Percentiles rank a stretch among this genome's conserved stretches.
These are phyloP conservation scores for Capsicum pubescens DNA, from an alignment of 257 asterid species.

Conservation along the genomic window DNA sequence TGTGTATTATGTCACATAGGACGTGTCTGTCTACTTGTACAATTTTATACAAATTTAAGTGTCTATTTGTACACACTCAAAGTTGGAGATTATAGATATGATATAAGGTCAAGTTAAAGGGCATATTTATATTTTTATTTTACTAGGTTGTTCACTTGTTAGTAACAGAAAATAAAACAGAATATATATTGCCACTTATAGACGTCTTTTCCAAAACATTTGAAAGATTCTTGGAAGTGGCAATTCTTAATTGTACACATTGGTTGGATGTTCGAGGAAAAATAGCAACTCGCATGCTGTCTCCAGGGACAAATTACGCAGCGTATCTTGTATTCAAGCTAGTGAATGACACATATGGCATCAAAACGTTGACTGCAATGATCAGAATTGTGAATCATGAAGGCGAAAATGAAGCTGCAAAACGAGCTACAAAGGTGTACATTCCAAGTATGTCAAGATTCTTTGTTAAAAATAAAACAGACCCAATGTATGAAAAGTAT, in stretches of 20 bases:
- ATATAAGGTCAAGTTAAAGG: too few relatives aligned
- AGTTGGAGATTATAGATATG: too few relatives aligned
- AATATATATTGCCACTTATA: not conserved
- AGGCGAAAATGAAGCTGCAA: conserved; percentile 25
- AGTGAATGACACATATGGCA: not conserved
- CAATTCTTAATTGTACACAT: conserved; percentile 26
- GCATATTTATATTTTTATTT: too few relatives aligned
- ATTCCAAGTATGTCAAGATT: not conserved
- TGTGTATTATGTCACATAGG: too few relatives aligned
- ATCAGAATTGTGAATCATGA: conserved; percentile 31
- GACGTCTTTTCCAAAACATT: not conserved
- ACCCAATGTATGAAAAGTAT: conserved; percentile 6
- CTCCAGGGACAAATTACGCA: conserved; percentile 31
- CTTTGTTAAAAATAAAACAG: not conserved
- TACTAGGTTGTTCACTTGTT: not conserved
- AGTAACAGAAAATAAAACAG: not conserved
- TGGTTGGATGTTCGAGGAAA: conserved; percentile 30
- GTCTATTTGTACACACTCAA: too few relatives aligned
- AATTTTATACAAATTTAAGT: too few relatives aligned
- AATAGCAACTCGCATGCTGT: conserved; percentile 11
- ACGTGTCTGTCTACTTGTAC: too few relatives aligned
- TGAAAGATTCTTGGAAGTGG: conserved; percentile 15
- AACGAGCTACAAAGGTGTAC: conserved; percentile 27
- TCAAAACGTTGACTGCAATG: conserved; percentile 23
- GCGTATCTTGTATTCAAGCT: conserved; percentile 35